Conservation (phyloP, 768 basidiomycete genomes). For the Gloeostereum incarnatum region DNA sequence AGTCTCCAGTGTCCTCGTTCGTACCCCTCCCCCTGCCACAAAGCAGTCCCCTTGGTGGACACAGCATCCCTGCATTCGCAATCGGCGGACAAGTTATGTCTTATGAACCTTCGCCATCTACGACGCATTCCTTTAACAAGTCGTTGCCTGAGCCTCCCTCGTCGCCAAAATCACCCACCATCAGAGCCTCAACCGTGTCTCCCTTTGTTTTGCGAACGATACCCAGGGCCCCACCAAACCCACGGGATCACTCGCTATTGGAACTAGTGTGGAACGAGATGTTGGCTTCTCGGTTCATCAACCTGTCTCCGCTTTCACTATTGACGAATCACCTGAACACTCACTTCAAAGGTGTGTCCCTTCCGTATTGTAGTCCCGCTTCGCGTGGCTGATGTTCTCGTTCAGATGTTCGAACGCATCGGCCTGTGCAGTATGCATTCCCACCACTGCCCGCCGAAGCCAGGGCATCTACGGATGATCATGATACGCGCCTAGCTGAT, state of each 20-base stretch:
- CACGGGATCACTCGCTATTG: conserved; percentile 58
- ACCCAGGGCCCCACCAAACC: conserved; percentile 38
- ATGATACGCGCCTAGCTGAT: conserved; percentile 13
- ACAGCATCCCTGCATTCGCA: no score
- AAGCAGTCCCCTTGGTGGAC: no score
- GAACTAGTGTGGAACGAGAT: conserved; percentile 59
- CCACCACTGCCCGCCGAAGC: conserved; percentile 26
- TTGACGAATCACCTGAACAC: conserved; percentile 46
- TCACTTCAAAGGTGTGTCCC: conserved; percentile 49
- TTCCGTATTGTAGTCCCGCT: conserved; percentile 2
- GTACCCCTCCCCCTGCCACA: no score
- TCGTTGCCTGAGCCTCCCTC: not conserved
- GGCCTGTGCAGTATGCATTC: conserved; percentile 51
- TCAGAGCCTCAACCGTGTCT: conserved; percentile 1
- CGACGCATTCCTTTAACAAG: not conserved
- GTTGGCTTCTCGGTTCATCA: conserved; percentile 62
- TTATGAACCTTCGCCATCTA: not conserved
- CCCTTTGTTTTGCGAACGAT: conserved; percentile 25
- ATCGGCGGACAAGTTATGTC: no score
- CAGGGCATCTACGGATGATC: conserved; percentile 8
- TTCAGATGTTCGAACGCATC: conserved; percentile 58
- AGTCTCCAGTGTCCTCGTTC: no score
- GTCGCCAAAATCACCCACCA: not conserved
- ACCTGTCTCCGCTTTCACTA: conserved; percentile 52
- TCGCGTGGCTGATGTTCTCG: conserved; percentile 2